These are phyloP conservation scores for Saccharomyces mikatae DNA, from an alignment of 805 yeast species.

Conservation along the genomic window DNA sequence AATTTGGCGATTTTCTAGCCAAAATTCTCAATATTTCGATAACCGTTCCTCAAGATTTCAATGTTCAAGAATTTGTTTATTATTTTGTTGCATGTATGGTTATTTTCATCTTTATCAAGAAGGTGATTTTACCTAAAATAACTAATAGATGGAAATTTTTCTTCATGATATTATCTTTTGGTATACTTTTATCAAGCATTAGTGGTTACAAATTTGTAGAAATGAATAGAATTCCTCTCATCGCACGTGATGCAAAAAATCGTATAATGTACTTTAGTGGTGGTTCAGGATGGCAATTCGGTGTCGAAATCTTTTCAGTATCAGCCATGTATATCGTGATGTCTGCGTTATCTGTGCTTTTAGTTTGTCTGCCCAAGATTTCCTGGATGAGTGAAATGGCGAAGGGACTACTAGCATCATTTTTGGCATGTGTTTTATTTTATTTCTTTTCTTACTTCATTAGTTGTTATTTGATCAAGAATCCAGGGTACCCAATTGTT, in stretches of 20 bases:
- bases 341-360: slow-evolving; percentile 33
- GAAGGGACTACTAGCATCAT: slow-evolving; percentile 14
- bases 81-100: slow-evolving; percentile 42
- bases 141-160: slow-evolving; percentile 22
- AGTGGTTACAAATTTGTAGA: slow-evolving; percentile 61
- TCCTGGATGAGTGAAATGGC: slow-evolving; percentile 12
- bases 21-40: slow-evolving; percentile 38
- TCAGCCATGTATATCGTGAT: slow-evolving; percentile 43
- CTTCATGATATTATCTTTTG: slow-evolving; percentile 31
- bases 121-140: slow-evolving; percentile 33
- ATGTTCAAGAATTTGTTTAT: slow-evolving; percentile 34
- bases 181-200: slow-evolving; percentile 37
- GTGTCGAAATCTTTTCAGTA: slow-evolving; percentile 53
- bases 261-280: slow-evolving; percentile 54
- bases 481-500: slow-evolving; percentile 24
- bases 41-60: slow-evolving; percentile 37
- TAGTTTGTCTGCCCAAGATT: slow-evolving; percentile 34
- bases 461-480: slow-evolving; percentile 22
- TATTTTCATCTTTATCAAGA: slow-evolving; percentile 41
- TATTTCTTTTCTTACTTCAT: slow-evolving; percentile 20
- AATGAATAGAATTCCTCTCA: slow-evolving; percentile 54
- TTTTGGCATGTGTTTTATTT: slow-evolving; percentile 11
- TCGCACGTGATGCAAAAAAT: slow-evolving; percentile 45
- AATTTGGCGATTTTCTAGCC: slow-evolving; percentile 49
- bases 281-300: slow-evolving; percentile 61